Evolutionary conservation across 352 stramenopile species (phyloP), one percentile per base, ranked within the genome.

Genomic region (Phytophthora multivora): DNA sequence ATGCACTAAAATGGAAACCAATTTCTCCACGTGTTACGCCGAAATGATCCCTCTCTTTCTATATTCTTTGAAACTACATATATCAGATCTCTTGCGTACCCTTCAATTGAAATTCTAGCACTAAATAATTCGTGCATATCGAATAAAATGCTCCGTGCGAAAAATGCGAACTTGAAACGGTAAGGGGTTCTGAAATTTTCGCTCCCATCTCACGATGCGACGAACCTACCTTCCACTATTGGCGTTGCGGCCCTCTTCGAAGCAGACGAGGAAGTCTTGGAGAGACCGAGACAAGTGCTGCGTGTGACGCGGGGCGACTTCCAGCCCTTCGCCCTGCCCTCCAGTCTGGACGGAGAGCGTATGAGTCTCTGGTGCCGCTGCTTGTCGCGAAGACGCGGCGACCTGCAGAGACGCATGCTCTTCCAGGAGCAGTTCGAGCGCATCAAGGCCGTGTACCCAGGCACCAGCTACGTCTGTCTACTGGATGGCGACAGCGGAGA

Each of bases 391-490:
- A 71, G 77, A 67, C 81, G 83, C 38, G 63, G 75, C 13, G 82
- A 88, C 62, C 63, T 70, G 25, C 71, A 80, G 57, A 69, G 59
- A 69, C 79, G 75, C 21, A 65, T 72, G 62, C 69, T 77, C 19
- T 91, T 88, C 66, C 48, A 87, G 19, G 86, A 91, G 51, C 83
- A 93, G 66, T 91, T 95, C 50, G 80, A 91, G 45, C 79, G 81
- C 45, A 86, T 95, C 45, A 74, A 83, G 45, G 58, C 48, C 46
- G 75, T 90, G 33, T 95, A 88, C 67, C 86, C 83, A 4, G 86
- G 86, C 45, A 95, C 86, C 13, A 77, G 80, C 48, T 95, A 93
- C 66, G 73, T 90, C 28, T 95, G 86, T 69, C 53, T 95, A 47
- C 63, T 95, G 39, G 82, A 92, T 76, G 79, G 74, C 51, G 76